These are phyloP conservation scores for Rubia tinctorum DNA, from an alignment of 305 asterid species.

Conservation along the genomic window DNA sequence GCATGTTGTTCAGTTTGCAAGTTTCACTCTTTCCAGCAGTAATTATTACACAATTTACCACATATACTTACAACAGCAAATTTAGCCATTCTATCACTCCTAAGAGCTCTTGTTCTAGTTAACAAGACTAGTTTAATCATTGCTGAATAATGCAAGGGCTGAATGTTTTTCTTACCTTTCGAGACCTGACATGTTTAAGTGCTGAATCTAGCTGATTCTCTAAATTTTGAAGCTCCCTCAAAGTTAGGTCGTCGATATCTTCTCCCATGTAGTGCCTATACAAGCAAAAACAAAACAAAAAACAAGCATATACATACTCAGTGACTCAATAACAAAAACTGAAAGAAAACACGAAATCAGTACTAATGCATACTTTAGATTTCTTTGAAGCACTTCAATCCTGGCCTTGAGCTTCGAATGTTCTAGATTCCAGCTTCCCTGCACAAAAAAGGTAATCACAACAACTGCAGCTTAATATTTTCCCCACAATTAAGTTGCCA, in stretches of 20 bases:
- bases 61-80: too few species aligned
- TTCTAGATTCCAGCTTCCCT: constrained; percentile 70
- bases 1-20: background rate
- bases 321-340: background rate
- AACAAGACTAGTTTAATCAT: background rate
- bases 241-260: constrained; percentile 44
- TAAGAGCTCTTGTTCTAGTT: background rate
- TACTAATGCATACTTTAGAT: constrained; percentile 41
- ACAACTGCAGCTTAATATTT: background rate
- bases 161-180: constrained; percentile 41
- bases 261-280: constrained; percentile 72
- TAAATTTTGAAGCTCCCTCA: constrained; percentile 71
- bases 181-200: constrained; percentile 56
- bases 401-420: constrained; percentile 78
- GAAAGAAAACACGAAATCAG: background rate
- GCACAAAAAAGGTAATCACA: constrained; percentile 3
- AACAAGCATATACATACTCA: background rate
- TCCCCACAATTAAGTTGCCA: background rate
- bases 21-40: background rate
- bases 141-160: background rate
- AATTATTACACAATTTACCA: background rate
- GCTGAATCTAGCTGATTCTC: constrained; percentile 68
- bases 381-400: constrained; percentile 64
- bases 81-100: too few species aligned
- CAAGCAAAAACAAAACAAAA: background rate